Evolutionary conservation across 139 green algal genomes (phyloP).

Genomic region (Nannochloris sp.): DNA sequence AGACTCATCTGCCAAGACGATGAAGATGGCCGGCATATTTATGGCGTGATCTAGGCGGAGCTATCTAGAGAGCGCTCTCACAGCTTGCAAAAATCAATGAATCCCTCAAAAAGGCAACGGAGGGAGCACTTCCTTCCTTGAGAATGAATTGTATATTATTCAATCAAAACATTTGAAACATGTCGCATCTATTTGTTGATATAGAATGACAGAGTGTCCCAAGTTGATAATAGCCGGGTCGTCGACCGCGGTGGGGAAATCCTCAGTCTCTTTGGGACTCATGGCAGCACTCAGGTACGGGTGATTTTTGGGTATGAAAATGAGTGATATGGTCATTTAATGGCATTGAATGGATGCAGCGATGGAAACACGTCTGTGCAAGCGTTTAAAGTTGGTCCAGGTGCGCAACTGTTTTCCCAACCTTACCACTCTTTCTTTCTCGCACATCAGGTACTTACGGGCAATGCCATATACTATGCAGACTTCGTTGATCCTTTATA

Average conservation of each 20-base stretch:
- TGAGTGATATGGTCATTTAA: background rate
- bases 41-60: constrained; percentile 2
- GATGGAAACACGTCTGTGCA: constrained; percentile 49
- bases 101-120: too few relatives aligned
- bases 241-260: constrained; percentile 71
- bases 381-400: constrained; percentile 68
- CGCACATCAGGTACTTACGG: too few relatives aligned
- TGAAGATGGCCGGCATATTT: constrained; percentile 2
- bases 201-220: constrained; percentile 4
- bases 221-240: constrained; percentile 64
- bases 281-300: constrained; percentile 53
- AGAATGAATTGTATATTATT: too few relatives aligned
- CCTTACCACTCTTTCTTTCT: too few relatives aligned
- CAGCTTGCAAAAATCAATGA: too few relatives aligned
- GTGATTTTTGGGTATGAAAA: background rate
- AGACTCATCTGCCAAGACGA: background rate
- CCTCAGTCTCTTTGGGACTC: constrained; percentile 50
- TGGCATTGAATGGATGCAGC: constrained; percentile 19
- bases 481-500: constrained; percentile 65
- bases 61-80: too few relatives aligned
- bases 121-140: too few relatives aligned
- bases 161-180: too few relatives aligned
- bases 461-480: constrained; percentile 15
- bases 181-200: too few relatives aligned
- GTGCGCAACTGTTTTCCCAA: constrained; percentile 17